A percentile compares a stretch with the other conserved stretches of the same genome.
Evolutionary conservation across 2,329 filamentous ascomycete species (phyloP).

Genomic region (Camptophora hylomeconis): DNA sequence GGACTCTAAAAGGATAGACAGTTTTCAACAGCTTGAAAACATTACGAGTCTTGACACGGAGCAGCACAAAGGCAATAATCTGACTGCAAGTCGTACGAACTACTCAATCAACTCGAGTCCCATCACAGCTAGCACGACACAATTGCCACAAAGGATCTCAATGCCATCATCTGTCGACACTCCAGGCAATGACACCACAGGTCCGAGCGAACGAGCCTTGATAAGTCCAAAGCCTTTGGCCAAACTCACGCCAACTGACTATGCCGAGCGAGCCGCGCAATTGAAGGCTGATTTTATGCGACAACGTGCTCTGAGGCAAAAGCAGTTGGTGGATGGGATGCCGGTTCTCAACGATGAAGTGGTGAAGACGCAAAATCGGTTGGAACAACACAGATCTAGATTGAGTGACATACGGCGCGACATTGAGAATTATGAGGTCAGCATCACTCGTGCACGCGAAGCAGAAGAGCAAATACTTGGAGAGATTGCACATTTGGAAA

Average conservation of each 20-base stretch:
- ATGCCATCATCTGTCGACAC: too few species aligned
- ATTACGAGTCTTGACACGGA: too few species aligned
- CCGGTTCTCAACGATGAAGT: conserved; percentile 35
- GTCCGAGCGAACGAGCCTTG: too few species aligned
- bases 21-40: too few species aligned
- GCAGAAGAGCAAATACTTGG: conserved; percentile 28
- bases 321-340: conserved; percentile 36
- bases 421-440: conserved; percentile 5
- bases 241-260: conserved; percentile 12
- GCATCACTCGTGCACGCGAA: conserved; percentile 11
- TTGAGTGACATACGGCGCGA: conserved; percentile 20
- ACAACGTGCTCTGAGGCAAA: conserved; percentile 29
- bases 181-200: too few species aligned
- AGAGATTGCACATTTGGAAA: conserved; percentile 32
- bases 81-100: too few species aligned
- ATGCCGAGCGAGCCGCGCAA: conserved; percentile 12
- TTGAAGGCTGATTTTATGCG: conserved; percentile 22
- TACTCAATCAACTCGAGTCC: too few species aligned
- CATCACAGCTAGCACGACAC: too few species aligned
- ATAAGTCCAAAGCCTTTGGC: conserved; percentile 5
- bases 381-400: conserved; percentile 22
- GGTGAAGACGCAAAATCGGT: conserved; percentile 22
- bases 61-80: too few species aligned
- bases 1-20: too few species aligned
- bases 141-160: too few species aligned